These are phyloP conservation scores for Coemansia sp. DNA, from an alignment of 192 early-diverging fungal genomes.

Conservation along the genomic window DNA sequence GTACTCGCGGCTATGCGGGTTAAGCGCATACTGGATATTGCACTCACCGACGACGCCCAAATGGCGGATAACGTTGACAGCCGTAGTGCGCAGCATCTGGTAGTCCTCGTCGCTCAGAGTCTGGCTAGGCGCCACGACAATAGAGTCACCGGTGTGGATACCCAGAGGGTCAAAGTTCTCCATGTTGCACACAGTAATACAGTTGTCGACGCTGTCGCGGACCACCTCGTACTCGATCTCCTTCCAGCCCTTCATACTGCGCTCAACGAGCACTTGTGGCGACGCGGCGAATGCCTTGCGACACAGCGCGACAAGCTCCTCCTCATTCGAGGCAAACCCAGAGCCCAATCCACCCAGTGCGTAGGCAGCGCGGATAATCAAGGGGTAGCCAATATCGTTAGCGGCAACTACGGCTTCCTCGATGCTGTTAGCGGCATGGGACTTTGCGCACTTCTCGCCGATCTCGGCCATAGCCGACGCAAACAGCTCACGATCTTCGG, in stretches of 20 bases:
- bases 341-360: constrained; percentile 97
- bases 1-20: constrained; percentile 93
- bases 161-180: constrained; percentile 99
- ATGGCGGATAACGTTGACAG: constrained; percentile 96
- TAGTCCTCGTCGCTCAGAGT: constrained; percentile 98
- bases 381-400: constrained; percentile 88
- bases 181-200: constrained; percentile 99
- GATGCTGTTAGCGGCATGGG: constrained; percentile 75
- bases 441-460: constrained; percentile 89
- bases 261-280: constrained; percentile 95
- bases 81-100: constrained; percentile 96
- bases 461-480: constrained; percentile 85
- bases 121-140: constrained; percentile 97
- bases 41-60: constrained; percentile 99
- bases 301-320: constrained; percentile 79
- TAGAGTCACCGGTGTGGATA: constrained; percentile 99
- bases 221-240: constrained; percentile 99
- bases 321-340: constrained; percentile 92
- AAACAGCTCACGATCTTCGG: constrained; percentile 97
- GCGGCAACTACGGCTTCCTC: constrained; percentile 89
- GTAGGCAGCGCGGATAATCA: constrained; percentile 96
- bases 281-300: constrained; percentile 87
- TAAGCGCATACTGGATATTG: constrained; percentile 98
- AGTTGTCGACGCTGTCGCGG: constrained; percentile 92
- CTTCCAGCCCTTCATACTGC: constrained; percentile 99